These are phyloP conservation scores for Trichoderma hamatum DNA, from an alignment of 2,329 filamentous ascomycete genomes.

Conservation along the genomic window DNA sequence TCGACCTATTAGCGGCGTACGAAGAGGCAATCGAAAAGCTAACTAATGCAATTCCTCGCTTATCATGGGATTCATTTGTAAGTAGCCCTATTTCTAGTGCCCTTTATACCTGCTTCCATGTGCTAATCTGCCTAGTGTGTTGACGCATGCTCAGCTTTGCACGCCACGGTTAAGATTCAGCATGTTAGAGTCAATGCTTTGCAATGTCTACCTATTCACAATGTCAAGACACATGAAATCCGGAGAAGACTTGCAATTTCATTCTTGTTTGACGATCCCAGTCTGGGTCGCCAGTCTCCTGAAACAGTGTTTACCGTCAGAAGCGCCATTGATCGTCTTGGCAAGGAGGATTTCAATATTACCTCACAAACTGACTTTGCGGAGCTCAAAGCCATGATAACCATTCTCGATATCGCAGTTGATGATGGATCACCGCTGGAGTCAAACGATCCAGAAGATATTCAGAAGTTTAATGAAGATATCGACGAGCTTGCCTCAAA, in stretches of 20 bases:
- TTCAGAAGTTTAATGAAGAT: conserved; percentile 65
- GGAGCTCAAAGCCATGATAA: conserved; percentile 65
- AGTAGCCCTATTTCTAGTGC: conserved; percentile 33
- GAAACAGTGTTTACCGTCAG: conserved; percentile 48
- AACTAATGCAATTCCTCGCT: conserved; percentile 44
- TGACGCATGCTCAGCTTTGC: conserved; percentile 52
- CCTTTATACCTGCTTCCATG: not conserved
- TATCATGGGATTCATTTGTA: conserved; percentile 48
- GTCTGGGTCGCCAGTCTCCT: conserved; percentile 46
- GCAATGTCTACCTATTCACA: conserved; percentile 59
- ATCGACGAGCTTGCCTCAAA: conserved; percentile 67
- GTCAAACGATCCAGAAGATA: conserved; percentile 37
- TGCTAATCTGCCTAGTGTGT: conserved; percentile 44
- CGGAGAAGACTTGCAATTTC: conserved; percentile 67
- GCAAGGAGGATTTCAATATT: conserved; percentile 54
- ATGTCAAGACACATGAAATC: conserved; percentile 58
- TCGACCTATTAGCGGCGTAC: conserved; percentile 45
- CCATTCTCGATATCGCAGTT: conserved; percentile 74
- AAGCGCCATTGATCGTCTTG: conserved; percentile 51
- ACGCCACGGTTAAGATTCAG: conserved; percentile 49
- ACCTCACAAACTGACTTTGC: conserved; percentile 66
- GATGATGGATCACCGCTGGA: conserved; percentile 57
- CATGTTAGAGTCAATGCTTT: conserved; percentile 62
- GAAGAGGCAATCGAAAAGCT: conserved; percentile 51
- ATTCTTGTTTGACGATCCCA: conserved; percentile 59